A percentile compares a stretch with the other conserved stretches of the same genome.
Conservation (phyloP, 345 rosid genomes). For the Populus pruinosa region DNA sequence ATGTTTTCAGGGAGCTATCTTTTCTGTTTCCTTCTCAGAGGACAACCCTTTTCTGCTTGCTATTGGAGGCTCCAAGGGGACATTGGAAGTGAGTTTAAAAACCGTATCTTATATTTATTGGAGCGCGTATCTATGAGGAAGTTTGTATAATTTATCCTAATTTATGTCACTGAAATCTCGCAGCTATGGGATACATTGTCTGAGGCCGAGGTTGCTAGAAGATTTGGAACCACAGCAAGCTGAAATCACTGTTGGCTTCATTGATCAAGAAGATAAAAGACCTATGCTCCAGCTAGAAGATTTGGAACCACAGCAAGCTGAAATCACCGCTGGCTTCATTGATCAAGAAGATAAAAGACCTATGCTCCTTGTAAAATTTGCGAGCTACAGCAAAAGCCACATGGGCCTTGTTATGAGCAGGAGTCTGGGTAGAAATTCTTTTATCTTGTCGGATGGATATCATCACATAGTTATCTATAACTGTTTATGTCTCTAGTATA, state of each 20-base stretch:
- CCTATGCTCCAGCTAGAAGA: too few relatives aligned
- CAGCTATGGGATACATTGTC: slow-evolving; percentile 82
- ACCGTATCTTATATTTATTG: too few relatives aligned
- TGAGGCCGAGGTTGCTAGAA: slow-evolving; percentile 47
- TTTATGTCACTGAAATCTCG: slow-evolving; percentile 5
- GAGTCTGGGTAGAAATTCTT: too few relatives aligned
- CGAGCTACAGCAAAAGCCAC: slow-evolving; percentile 16
- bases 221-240: slow-evolving; percentile 30
- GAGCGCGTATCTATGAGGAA: neutral
- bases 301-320: too few relatives aligned
- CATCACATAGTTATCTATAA: too few relatives aligned
- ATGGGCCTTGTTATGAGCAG: slow-evolving; percentile 3
- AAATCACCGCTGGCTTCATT: too few relatives aligned
- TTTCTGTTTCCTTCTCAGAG: slow-evolving; percentile 68
- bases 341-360: too few relatives aligned
- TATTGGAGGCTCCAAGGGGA: slow-evolving; percentile 91
- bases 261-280: neutral
- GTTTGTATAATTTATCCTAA: neutral
- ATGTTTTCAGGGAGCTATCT: slow-evolving; percentile 66
- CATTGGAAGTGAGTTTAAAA: slow-evolving; percentile 55
- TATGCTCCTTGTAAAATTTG: too few relatives aligned
- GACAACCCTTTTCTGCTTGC: slow-evolving; percentile 79
- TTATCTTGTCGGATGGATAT: too few relatives aligned
- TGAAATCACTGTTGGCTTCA: neutral
- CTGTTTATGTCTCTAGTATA: too few relatives aligned